phyloP scores from a whole-genome alignment of 208 protist species.

The Leishmania aethiopica region DNA sequence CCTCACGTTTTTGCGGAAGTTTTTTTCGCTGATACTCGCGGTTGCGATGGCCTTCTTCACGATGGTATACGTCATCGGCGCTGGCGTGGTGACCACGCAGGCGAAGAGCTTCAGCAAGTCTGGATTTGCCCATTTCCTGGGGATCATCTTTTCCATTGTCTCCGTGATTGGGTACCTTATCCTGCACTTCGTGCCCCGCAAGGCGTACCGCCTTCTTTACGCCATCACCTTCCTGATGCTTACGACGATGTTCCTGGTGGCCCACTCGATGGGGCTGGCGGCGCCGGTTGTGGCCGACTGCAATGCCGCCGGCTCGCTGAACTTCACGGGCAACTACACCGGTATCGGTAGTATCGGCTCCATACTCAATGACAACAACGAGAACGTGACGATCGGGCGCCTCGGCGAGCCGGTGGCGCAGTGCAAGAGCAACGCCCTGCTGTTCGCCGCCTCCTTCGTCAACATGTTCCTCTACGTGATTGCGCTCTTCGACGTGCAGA shows the following conservation, averaged over 20 bases:
- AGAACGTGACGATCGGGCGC: slow-evolving; percentile 37
- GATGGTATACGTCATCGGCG: slow-evolving; percentile 67
- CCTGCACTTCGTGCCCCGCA: slow-evolving; percentile 80
- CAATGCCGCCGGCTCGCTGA: slow-evolving; percentile 17
- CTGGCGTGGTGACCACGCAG: slow-evolving; percentile 46
- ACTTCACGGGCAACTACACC: slow-evolving; percentile 30
- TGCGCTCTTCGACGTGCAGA: slow-evolving; percentile 84
- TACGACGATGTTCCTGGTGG: slow-evolving; percentile 57
- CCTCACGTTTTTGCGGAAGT: slow-evolving; percentile 68
- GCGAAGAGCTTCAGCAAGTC: slow-evolving; percentile 55
- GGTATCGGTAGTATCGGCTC: slow-evolving; percentile 29
- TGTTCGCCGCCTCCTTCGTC: slow-evolving; percentile 63
- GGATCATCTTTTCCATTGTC: slow-evolving; percentile 59
- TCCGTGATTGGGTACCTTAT: slow-evolving; percentile 63
- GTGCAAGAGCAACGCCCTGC: slow-evolving; percentile 51
- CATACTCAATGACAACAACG: slow-evolving; percentile 33
- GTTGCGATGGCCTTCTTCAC: slow-evolving; percentile 62
- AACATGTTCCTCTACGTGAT: slow-evolving; percentile 65
- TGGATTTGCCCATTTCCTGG: slow-evolving; percentile 81
- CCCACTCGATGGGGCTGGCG: slow-evolving; percentile 69
- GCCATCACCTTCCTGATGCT: slow-evolving; percentile 69
- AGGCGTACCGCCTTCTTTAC: slow-evolving; percentile 81
- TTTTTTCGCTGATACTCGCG: slow-evolving; percentile 80
- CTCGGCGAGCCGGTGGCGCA: slow-evolving; percentile 55
- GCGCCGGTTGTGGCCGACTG: slow-evolving; percentile 68